Percentiles rank a stretch among this genome's conserved stretches.
Evolutionary conservation across 495 filamentous ascomycete genomes (phyloP).

Genomic region (Pseudomonodictys pantanalensis): DNA sequence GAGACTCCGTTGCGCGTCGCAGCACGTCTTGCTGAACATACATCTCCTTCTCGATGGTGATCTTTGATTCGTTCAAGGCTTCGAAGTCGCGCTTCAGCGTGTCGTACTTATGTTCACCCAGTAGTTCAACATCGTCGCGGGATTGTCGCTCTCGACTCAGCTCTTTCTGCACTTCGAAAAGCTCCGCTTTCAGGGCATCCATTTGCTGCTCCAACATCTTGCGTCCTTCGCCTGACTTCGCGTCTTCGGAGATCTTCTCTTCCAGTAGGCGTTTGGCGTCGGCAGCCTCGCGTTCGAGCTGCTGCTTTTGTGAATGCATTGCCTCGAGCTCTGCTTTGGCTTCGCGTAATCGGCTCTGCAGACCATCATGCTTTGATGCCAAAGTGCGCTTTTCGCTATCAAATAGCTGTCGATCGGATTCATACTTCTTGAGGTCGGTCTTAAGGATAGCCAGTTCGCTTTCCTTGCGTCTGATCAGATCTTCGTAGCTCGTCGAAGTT

Average conservation of each 20-base stretch:
- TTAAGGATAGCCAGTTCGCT: conserved; percentile 85
- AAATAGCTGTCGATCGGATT: conserved; percentile 70
- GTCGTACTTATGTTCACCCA: conserved; percentile 82
- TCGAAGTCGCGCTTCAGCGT: conserved; percentile 81
- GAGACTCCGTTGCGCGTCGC: conserved; percentile 79
- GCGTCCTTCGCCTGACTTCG: conserved; percentile 68
- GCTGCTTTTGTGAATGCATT: conserved; percentile 74
- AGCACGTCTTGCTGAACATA: conserved; percentile 96
- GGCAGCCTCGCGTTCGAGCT: conserved; percentile 81
- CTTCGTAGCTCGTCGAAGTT: conserved; percentile 92
- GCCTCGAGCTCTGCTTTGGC: conserved; percentile 84
- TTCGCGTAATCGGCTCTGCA: conserved; percentile 73
- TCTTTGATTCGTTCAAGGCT: conserved; percentile 89
- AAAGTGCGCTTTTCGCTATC: conserved; percentile 73
- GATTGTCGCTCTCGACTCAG: conserved; percentile 90
- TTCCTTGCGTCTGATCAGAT: conserved; percentile 87
- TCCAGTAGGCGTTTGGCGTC: conserved; percentile 85
- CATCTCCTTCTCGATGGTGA: conserved; percentile 96
- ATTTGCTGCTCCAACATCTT: conserved; percentile 86
- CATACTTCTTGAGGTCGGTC: conserved; percentile 73
- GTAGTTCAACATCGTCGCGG: conserved; percentile 90
- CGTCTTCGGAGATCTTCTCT: conserved; percentile 84
- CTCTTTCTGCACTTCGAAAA: conserved; percentile 82
- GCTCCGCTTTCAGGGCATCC: conserved; percentile 76
- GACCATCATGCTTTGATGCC: conserved; percentile 71